These are phyloP conservation scores for Plantago ovata DNA, from an alignment of 257 asterid species.

Conservation along the genomic window DNA sequence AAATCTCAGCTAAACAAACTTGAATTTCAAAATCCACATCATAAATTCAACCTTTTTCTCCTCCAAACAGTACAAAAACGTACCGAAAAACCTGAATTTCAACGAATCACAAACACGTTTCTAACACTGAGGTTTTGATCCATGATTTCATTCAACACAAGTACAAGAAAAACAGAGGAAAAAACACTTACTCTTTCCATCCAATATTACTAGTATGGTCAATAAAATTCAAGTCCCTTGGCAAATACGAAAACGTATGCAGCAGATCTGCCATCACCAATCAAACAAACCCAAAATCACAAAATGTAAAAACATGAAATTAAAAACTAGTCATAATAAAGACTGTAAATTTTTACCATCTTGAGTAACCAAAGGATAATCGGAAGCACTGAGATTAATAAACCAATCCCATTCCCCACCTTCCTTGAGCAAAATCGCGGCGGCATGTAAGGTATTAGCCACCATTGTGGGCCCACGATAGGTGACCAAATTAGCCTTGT, in stretches of 20 bases:
- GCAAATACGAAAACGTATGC: constrained; percentile 73
- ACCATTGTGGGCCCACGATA: constrained; percentile 98
- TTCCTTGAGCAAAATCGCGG: constrained; percentile 78
- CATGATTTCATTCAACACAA: not conserved
- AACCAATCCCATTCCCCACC: constrained; percentile 99
- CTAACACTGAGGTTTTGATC: not conserved
- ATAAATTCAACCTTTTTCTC: not conserved
- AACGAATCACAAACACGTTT: not conserved
- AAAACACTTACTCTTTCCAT: constrained; percentile 87
- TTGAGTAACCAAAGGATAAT: constrained; percentile 90
- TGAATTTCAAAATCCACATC: no score
- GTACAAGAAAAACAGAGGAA: not conserved
- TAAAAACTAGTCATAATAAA: no score
- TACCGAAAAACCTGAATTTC: not conserved
- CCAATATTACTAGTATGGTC: constrained; percentile 95
- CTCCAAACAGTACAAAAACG: not conserved
- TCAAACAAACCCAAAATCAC: constrained; percentile 3
- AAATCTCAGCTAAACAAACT: not conserved
- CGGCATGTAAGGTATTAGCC: constrained; percentile 90
- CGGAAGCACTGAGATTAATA: constrained; percentile 87
- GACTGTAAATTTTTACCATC: no score
- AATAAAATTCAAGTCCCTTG: constrained; percentile 92
- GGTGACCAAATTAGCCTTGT: constrained; percentile 84
- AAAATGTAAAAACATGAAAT: constrained; percentile 13
- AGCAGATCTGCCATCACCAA: constrained; percentile 65